Evolutionary conservation across 2,329 filamentous ascomycete genomes (phyloP).

Genomic region (Ascochyta lentis): DNA sequence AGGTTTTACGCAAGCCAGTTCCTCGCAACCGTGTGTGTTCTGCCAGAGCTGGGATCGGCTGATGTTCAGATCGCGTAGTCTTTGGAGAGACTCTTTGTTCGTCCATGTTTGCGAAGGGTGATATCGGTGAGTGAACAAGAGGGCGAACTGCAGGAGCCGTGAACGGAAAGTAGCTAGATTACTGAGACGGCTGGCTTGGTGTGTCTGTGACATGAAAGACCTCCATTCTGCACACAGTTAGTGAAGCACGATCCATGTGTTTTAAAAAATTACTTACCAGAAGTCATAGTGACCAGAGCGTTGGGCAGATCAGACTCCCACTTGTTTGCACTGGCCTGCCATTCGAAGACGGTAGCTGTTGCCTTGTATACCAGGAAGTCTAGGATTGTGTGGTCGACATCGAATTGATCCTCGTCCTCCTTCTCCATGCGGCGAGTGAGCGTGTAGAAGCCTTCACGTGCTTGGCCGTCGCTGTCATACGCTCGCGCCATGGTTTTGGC

Average conservation of each 20-base stretch:
- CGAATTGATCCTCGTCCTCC: constrained; percentile 49
- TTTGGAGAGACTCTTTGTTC: constrained; percentile 41
- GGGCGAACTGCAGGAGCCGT: constrained; percentile 56
- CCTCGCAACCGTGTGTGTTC: constrained; percentile 25
- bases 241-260: background rate
- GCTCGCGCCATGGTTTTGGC: constrained; percentile 24
- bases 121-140: constrained; percentile 54
- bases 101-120: constrained; percentile 49
- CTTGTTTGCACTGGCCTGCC: constrained; percentile 37
- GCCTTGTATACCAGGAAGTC: constrained; percentile 62
- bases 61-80: constrained; percentile 47
- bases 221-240: constrained; percentile 49
- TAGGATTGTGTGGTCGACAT: constrained; percentile 63
- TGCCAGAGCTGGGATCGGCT: constrained; percentile 23
- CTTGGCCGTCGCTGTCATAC: constrained; percentile 25
- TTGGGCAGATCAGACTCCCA: constrained; percentile 42
- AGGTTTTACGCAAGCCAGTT: constrained; percentile 26
- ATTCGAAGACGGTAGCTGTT: constrained; percentile 52
- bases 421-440: constrained; percentile 44
- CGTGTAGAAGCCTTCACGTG: constrained; percentile 38
- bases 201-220: constrained; percentile 50
- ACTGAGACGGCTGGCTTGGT: constrained; percentile 46
- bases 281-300: constrained; percentile 43
- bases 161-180: constrained; percentile 56
- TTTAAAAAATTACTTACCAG: constrained; percentile 27